A percentile compares a stretch with the other conserved stretches of the same genome.
phyloP scores from a whole-genome alignment of 225 moss, liverwort and hornwort species.

The Climacium dendroides region DNA sequence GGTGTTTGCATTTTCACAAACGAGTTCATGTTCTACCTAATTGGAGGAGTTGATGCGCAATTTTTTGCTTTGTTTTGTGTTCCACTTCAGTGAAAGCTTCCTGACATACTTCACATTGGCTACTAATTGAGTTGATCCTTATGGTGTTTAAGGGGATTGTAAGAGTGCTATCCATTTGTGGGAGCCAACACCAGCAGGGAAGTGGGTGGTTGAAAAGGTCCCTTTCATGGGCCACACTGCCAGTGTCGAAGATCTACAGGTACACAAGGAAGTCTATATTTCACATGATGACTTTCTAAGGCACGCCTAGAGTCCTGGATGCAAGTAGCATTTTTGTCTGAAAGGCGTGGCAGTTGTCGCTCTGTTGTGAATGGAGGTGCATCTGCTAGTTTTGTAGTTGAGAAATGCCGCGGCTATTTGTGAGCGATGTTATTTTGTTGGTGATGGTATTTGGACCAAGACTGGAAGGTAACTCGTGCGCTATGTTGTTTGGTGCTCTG shows the following conservation, averaged over 20 bases:
- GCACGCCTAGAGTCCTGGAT: not conserved
- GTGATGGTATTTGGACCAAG: not conserved
- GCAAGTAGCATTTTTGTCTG: not conserved
- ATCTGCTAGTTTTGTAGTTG: not conserved
- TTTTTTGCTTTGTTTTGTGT: not conserved
- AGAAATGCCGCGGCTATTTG: not conserved
- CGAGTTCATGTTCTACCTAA: not conserved
- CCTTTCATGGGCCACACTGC: slow-evolving; percentile 56
- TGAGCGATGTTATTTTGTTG: not conserved
- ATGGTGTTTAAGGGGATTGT: slow-evolving; percentile 61
- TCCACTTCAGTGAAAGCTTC: not conserved
- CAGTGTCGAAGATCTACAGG: slow-evolving; percentile 97
- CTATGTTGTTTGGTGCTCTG: not conserved
- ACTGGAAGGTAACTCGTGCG: not conserved
- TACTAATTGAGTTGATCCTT: not conserved
- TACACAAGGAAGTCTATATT: not conserved
- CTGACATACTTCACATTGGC: not conserved
- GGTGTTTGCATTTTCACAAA: not conserved
- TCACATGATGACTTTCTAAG: not conserved
- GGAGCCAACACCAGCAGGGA: slow-evolving; percentile 75
- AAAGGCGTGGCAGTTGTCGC: not conserved
- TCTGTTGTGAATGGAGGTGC: not conserved
- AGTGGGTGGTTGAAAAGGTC: slow-evolving; percentile 77
- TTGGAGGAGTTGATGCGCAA: not conserved
- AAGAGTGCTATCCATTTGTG: slow-evolving; percentile 73